Percentiles rank a stretch among this genome's conserved stretches.
Conservation (phyloP, 2,329 filamentous ascomycete genomes). For the Fusarium citri region DNA sequence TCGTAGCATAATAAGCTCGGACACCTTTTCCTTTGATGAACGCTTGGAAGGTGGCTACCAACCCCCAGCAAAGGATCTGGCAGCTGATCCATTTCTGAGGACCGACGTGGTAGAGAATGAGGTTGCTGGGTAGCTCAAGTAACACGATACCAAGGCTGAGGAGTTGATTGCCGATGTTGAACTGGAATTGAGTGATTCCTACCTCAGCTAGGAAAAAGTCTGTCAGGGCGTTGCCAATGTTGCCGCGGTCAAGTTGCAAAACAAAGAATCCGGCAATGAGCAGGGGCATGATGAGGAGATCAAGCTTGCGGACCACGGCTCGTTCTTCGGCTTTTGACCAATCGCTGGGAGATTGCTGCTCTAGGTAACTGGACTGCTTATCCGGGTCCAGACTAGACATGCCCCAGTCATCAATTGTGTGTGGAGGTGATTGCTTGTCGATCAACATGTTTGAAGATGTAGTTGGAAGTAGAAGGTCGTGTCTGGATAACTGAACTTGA, state of each 20-base stretch:
- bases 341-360: not conserved
- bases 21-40: constrained; percentile 49
- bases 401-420: not conserved
- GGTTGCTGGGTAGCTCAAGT: constrained; percentile 7
- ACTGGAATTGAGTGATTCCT: constrained; percentile 53
- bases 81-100: constrained; percentile 6
- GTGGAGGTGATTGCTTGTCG: not conserved
- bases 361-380: not conserved
- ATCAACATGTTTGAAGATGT: not conserved
- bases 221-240: constrained; percentile 57
- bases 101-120: constrained; percentile 1
- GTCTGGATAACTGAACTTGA: too few species aligned
- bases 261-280: constrained; percentile 51
- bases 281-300: constrained; percentile 8
- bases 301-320: constrained; percentile 37
- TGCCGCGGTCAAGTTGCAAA: constrained; percentile 53
- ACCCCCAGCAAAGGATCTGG: constrained; percentile 44
- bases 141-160: constrained; percentile 1
- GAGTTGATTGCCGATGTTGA: constrained; percentile 8
- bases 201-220: constrained; percentile 48
- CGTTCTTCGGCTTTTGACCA: constrained; percentile 23
- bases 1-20: constrained; percentile 51
- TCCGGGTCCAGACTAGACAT: not conserved
- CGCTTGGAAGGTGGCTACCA: constrained; percentile 52
- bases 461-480: not conserved